phyloP scores from a whole-genome alignment of 2,329 filamentous ascomycete genomes.

The Phialophora verrucosa region DNA sequence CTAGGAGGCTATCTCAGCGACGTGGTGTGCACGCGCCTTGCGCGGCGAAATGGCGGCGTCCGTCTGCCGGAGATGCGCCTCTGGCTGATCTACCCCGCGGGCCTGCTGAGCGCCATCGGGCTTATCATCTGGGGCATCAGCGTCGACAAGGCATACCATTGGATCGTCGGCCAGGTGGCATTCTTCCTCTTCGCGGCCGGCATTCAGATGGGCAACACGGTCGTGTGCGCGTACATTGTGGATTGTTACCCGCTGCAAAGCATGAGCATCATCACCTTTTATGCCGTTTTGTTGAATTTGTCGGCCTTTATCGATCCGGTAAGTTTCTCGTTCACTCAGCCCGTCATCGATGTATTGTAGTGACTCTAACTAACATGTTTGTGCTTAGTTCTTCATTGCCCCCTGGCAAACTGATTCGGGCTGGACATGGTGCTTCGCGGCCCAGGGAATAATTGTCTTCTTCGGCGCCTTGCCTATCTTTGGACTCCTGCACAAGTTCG shows the following conservation, averaged over 20 bases:
- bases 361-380: too few relatives aligned
- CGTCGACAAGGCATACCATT: slow-evolving; percentile 60
- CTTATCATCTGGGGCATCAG: slow-evolving; percentile 62
- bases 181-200: slow-evolving; percentile 62
- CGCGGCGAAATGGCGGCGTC: slow-evolving; percentile 51
- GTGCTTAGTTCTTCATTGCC: slow-evolving; percentile 55
- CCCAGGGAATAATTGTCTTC: slow-evolving; percentile 55
- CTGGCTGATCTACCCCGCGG: slow-evolving; percentile 62
- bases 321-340: slow-evolving; percentile 22
- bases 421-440: slow-evolving; percentile 59
- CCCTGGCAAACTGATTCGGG: slow-evolving; percentile 54
- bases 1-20: slow-evolving; percentile 62
- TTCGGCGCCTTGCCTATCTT: slow-evolving; percentile 50
- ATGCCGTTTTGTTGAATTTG: slow-evolving; percentile 60
- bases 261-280: slow-evolving; percentile 62
- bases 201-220: slow-evolving; percentile 63
- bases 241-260: slow-evolving; percentile 63
- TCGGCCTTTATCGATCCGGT: slow-evolving; percentile 55
- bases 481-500: slow-evolving; percentile 50
- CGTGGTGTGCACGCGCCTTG: slow-evolving; percentile 54
- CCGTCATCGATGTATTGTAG: neutral
- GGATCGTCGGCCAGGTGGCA: slow-evolving; percentile 62
- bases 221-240: slow-evolving; percentile 59
- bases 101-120: slow-evolving; percentile 56
- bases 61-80: slow-evolving; percentile 61